Conservation (phyloP, 371 early-diverging fungal genomes). For the Mortierella sp. region DNA sequence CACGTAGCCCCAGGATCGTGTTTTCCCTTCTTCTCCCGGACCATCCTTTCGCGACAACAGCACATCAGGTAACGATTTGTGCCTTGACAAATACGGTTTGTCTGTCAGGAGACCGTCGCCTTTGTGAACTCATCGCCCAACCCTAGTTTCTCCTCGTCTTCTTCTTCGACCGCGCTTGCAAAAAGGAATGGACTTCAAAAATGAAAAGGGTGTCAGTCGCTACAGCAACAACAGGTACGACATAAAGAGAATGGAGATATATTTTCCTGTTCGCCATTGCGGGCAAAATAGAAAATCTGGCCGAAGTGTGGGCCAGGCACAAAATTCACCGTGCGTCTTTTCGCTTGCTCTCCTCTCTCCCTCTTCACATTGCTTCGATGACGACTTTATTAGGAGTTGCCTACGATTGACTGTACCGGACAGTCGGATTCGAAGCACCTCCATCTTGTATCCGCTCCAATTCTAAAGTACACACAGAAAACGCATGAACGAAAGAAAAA, state of each 20-base stretch:
- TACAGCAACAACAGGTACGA: background rate
- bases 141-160: background rate
- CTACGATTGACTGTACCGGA: conserved; percentile 47
- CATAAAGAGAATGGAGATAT: background rate
- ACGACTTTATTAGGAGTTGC: background rate
- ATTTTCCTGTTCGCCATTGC: background rate
- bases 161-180: background rate
- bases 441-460: conserved; percentile 54
- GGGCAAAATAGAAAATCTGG: background rate
- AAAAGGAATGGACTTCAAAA: background rate
- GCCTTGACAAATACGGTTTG: background rate
- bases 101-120: background rate
- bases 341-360: background rate
- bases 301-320: background rate
- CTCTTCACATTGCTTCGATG: background rate
- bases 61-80: background rate
- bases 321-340: background rate
- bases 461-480: conserved; percentile 24
- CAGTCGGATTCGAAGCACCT: conserved; percentile 56
- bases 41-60: background rate
- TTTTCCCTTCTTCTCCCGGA: conserved; percentile 1
- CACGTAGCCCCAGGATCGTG: background rate
- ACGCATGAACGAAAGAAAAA: background rate
- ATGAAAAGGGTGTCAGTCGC: background rate
- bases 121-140: background rate